A percentile compares a stretch with the other conserved stretches of the same genome.
Conservation (phyloP, 495 filamentous ascomycete genomes). For the Aspergillus avenaceus region DNA sequence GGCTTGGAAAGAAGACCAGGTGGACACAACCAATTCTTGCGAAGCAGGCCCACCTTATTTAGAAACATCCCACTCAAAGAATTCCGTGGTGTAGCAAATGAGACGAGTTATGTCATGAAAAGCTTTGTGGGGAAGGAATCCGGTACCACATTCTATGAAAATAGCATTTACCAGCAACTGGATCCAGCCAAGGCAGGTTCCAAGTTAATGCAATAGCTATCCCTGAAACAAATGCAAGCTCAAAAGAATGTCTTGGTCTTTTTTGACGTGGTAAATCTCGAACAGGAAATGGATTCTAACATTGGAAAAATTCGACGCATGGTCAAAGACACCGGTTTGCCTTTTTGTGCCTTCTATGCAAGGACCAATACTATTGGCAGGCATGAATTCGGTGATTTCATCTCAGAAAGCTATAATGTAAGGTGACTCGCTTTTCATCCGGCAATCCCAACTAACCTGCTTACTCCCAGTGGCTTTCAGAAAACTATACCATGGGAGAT, state of each 20-base stretch:
- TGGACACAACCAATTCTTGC: background rate
- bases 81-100: background rate
- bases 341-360: background rate
- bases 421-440: background rate
- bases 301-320: background rate
- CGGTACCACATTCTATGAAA: background rate
- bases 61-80: background rate
- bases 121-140: background rate
- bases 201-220: background rate
- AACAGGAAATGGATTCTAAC: background rate
- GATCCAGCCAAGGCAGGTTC: background rate
- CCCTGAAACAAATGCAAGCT: too few relatives aligned
- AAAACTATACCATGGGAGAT: background rate
- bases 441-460: background rate
- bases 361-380: background rate
- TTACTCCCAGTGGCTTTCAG: background rate
- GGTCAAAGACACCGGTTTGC: background rate
- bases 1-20: background rate
- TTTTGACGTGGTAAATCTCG: background rate
- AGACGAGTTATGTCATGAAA: background rate
- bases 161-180: background rate
- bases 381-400: background rate
- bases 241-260: too few relatives aligned
- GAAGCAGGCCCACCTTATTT: background rate
- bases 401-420: background rate